Percentiles rank a stretch among this genome's conserved stretches.
Conservation (phyloP, 2,329 filamentous ascomycete genomes). For the Aspergillus tamarii region DNA sequence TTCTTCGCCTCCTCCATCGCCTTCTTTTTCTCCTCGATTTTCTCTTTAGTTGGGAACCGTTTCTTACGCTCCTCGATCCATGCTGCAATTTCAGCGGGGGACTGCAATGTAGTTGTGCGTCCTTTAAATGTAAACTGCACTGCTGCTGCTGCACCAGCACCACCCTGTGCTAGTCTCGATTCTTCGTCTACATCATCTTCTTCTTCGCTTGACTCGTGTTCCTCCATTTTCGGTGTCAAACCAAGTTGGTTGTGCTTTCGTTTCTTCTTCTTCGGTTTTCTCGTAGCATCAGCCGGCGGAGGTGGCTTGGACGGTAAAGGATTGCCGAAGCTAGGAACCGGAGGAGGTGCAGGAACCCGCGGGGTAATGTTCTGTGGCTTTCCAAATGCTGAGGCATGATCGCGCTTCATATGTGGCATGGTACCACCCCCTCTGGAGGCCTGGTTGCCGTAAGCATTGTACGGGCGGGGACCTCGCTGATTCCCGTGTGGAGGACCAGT, state of each 20-base stretch:
- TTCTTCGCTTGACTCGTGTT: conserved; percentile 51
- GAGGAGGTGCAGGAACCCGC: conserved; percentile 43
- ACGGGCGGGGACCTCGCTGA: conserved; percentile 27
- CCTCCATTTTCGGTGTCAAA: conserved; percentile 49
- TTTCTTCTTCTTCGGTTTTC: conserved; percentile 46
- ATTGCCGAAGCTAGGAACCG: conserved; percentile 49
- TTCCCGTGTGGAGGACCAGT: conserved; percentile 37
- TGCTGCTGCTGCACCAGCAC: conserved; percentile 25
- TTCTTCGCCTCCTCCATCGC: conserved; percentile 66
- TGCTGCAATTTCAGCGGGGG: conserved; percentile 69
- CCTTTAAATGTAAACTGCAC: conserved; percentile 61
- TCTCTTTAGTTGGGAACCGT: conserved; percentile 77
- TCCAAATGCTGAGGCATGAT: conserved; percentile 41
- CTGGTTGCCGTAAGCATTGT: conserved; percentile 28
- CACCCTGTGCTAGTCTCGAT: conserved; percentile 39
- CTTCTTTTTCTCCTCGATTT: conserved; percentile 64
- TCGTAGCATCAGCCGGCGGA: conserved; percentile 35
- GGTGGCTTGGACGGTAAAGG: conserved; percentile 49
- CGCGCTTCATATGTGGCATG: conserved; percentile 34
- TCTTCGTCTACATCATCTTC: conserved; percentile 52
- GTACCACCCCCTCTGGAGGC: conserved; percentile 19
- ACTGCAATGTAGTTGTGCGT: conserved; percentile 56
- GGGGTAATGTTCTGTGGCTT: conserved; percentile 35
- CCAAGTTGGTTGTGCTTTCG: conserved; percentile 52
- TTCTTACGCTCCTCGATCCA: conserved; percentile 82